A percentile compares a stretch with the other conserved stretches of the same genome.
phyloP scores from a whole-genome alignment of 2,329 filamentous ascomycete genomes.

The Trichoderma sp. region DNA sequence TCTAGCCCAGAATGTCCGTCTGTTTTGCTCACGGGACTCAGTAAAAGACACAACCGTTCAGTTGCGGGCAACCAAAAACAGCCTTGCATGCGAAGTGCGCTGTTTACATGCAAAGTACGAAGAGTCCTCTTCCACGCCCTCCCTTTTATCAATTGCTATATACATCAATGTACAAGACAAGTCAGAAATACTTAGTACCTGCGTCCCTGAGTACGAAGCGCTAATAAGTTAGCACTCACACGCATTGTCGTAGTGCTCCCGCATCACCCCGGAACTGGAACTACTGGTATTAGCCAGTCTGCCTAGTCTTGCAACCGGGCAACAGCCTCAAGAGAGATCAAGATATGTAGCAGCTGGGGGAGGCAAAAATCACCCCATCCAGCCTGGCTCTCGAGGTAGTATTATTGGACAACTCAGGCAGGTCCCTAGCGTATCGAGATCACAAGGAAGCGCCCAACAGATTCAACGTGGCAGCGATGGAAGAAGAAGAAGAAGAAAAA shows the following conservation, averaged over 20 bases:
- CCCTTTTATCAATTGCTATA: neutral
- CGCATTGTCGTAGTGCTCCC: neutral
- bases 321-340: constrained; percentile 8
- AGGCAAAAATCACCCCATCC: neutral
- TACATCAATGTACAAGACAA: neutral
- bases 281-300: neutral
- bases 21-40: constrained; percentile 3
- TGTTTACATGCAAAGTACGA: neutral
- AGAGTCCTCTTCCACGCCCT: neutral
- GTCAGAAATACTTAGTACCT: too few relatives aligned
- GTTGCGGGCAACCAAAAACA: constrained; percentile 1
- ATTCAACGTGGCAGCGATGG: constrained; percentile 5
- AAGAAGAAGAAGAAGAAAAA: neutral
- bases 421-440: constrained; percentile 16
- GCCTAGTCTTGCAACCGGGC: neutral
- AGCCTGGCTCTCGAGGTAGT: neutral
- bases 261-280: neutral
- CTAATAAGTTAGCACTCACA: neutral
- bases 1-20: neutral
- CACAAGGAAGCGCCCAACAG: neutral
- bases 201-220: neutral
- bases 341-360: neutral
- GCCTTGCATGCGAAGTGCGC: constrained; percentile 7
- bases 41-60: neutral
- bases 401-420: neutral